phyloP scores from a whole-genome alignment of 1,284 basidiomycete genomes.

The Uromyces viciae-fabae region DNA sequence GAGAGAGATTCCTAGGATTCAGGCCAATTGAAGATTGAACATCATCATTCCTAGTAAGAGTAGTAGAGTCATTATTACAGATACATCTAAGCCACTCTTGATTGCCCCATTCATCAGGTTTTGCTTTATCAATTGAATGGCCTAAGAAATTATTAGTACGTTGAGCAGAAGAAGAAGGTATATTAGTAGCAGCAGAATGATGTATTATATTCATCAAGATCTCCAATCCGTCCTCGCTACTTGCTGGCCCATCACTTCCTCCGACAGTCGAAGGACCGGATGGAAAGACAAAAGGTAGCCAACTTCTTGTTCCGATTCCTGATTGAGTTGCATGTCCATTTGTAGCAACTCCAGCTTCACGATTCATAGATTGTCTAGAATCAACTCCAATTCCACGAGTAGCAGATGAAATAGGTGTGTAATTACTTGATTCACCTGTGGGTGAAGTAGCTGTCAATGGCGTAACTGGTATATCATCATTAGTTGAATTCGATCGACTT shows the following conservation, averaged over 20 bases:
- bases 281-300: not conserved
- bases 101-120: no score
- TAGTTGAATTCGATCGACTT: constrained; percentile 40
- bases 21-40: no score
- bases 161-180: not conserved
- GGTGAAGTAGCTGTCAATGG: constrained; percentile 39
- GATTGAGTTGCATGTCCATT: not conserved
- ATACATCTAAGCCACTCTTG: no score
- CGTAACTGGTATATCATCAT: constrained; percentile 2
- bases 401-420: constrained; percentile 39
- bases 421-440: constrained; percentile 25
- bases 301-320: not conserved
- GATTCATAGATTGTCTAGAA: constrained; percentile 29
- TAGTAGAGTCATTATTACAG: no score
- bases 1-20: no score
- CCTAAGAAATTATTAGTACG: not conserved
- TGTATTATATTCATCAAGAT: constrained; percentile 37
- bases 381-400: constrained; percentile 32
- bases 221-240: not conserved
- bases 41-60: no score
- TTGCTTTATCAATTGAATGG: no score
- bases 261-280: not conserved
- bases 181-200: not conserved
- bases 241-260: not conserved
- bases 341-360: not conserved